These are phyloP conservation scores for Raddia guianensis DNA, from an alignment of 176 grass and related monocot species.

Conservation along the genomic window DNA sequence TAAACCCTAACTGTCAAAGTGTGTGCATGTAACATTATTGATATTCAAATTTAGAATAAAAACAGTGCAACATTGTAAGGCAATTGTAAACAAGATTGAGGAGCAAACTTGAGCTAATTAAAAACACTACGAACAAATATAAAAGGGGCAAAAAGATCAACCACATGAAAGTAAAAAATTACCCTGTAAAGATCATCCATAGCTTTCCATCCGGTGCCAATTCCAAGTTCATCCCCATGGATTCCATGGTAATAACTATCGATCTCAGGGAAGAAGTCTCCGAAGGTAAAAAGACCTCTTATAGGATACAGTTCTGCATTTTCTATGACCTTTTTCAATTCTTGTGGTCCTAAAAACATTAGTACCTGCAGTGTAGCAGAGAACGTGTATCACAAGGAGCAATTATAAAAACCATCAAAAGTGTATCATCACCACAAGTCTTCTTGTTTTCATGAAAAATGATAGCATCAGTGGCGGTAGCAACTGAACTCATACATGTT, in stretches of 20 bases:
- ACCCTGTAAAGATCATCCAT: conserved; percentile 91
- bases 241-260: conserved; percentile 79
- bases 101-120: conserved; percentile 15
- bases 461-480: not conserved
- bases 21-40: not conserved
- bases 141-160: conserved; percentile 17
- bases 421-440: not conserved
- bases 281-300: conserved; percentile 81
- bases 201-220: conserved; percentile 79
- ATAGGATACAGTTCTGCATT: conserved; percentile 91
- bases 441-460: conserved; percentile 21
- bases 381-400: conserved; percentile 19
- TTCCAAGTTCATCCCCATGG: conserved; percentile 59
- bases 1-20: not conserved
- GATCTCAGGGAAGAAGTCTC: conserved; percentile 78
- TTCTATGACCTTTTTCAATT: conserved; percentile 78
- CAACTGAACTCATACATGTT: conserved; percentile 13
- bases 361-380: conserved; percentile 63
- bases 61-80: not conserved
- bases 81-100: not conserved
- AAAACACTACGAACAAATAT: not conserved
- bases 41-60: conserved; percentile 3
- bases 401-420: not conserved
- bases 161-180: conserved; percentile 9
- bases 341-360: conserved; percentile 79